phyloP scores from a whole-genome alignment of 225 moss, liverwort and hornwort species.

The Marchantia polymorpha region DNA sequence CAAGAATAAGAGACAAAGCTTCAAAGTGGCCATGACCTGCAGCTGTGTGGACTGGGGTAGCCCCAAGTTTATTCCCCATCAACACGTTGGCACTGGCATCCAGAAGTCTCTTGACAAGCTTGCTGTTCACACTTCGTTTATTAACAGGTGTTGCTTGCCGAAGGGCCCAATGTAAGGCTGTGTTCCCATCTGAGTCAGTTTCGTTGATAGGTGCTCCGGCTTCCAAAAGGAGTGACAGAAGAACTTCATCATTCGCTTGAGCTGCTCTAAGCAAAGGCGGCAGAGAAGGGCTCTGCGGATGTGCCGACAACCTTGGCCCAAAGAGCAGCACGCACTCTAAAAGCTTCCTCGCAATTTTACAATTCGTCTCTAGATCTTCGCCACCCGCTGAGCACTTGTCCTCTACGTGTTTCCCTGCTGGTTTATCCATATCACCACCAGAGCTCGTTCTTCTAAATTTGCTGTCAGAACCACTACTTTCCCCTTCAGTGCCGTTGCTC shows the following conservation, averaged over 20 bases:
- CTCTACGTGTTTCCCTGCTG: conserved; percentile 43
- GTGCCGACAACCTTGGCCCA: conserved; percentile 76
- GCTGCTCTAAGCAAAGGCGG: conserved; percentile 88
- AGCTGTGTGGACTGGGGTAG: conserved; percentile 90
- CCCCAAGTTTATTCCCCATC: conserved; percentile 88
- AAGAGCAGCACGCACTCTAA: conserved; percentile 91
- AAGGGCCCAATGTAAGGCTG: conserved; percentile 90
- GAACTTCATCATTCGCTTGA: conserved; percentile 78
- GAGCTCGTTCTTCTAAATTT: conserved; percentile 77
- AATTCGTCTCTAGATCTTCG: conserved; percentile 70
- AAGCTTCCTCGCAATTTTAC: conserved; percentile 84
- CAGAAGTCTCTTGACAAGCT: conserved; percentile 79
- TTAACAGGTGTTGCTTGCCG: conserved; percentile 94
- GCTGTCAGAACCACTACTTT: conserved; percentile 59
- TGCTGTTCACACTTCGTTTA: conserved; percentile 80
- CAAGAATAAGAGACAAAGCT: conserved; percentile 77
- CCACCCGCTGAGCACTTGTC: conserved; percentile 42
- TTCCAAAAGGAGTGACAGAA: conserved; percentile 70
- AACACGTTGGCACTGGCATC: conserved; percentile 87
- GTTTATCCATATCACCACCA: conserved; percentile 61
- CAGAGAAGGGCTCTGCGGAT: conserved; percentile 81
- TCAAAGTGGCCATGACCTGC: conserved; percentile 96
- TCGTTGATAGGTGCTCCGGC: conserved; percentile 83
- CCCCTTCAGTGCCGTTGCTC: conserved; percentile 42
- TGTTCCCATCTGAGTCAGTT: conserved; percentile 84